A percentile compares a stretch with the other conserved stretches of the same genome.
These are phyloP conservation scores for Colletotrichum siamense DNA, from an alignment of 2,329 filamentous ascomycete genomes.

Conservation along the genomic window DNA sequence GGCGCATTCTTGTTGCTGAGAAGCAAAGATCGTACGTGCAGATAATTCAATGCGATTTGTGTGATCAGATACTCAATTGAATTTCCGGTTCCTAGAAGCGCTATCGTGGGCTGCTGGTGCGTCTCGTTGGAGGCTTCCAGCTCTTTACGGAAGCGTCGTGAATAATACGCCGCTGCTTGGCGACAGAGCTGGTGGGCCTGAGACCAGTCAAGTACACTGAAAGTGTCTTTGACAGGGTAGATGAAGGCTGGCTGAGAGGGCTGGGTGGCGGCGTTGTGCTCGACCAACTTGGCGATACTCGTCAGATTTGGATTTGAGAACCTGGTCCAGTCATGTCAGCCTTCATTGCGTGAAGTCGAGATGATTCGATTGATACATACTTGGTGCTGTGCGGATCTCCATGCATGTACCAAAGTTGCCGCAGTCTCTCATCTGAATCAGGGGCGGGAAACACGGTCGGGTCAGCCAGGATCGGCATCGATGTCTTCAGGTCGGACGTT, in stretches of 20 bases:
- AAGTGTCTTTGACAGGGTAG: background rate
- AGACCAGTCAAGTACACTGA: background rate
- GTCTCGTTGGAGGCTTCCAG: background rate
- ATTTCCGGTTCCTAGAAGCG: background rate
- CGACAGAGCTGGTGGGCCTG: background rate
- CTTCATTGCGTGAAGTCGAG: background rate
- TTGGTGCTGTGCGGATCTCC: constrained; percentile 7
- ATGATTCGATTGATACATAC: background rate
- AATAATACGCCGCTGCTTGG: background rate
- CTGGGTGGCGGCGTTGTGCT: background rate
- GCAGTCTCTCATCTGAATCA: background rate
- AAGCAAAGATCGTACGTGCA: background rate
- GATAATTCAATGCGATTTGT: background rate
- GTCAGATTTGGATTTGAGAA: background rate
- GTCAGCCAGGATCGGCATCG: background rate
- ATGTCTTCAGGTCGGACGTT: background rate
- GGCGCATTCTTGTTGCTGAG: constrained; percentile 14
- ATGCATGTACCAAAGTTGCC: background rate
- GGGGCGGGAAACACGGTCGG: background rate
- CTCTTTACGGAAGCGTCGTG: background rate
- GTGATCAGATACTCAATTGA: constrained; percentile 3
- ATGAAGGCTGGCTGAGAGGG: constrained; percentile 1
- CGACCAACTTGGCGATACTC: background rate
- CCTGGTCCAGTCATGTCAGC: background rate
- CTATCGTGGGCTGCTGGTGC: background rate